These are phyloP conservation scores for Lactarius sanguifluus DNA, from an alignment of 768 basidiomycete genomes.

Conservation along the genomic window DNA sequence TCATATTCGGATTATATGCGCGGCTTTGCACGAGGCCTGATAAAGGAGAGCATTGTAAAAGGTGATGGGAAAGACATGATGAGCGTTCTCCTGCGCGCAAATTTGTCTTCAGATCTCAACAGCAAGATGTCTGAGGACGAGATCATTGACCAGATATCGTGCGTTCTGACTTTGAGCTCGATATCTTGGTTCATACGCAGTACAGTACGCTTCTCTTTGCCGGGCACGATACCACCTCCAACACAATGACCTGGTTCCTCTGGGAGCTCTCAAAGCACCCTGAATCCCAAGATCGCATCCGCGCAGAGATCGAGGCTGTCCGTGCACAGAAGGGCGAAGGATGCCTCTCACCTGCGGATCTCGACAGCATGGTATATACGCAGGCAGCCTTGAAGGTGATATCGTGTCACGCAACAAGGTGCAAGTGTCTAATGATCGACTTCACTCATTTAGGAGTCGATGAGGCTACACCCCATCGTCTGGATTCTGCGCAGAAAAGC, in stretches of 20 bases:
- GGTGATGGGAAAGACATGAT: slow-evolving; percentile 27
- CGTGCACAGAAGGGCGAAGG: slow-evolving; percentile 14
- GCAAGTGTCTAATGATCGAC: neutral
- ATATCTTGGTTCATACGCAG: neutral
- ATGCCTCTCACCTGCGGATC: slow-evolving; percentile 9
- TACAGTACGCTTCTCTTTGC: slow-evolving; percentile 23
- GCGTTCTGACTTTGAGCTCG: neutral
- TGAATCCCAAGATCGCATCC: slow-evolving; percentile 25
- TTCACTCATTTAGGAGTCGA: slow-evolving; percentile 20
- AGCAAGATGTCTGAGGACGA: slow-evolving; percentile 17
- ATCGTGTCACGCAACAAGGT: neutral
- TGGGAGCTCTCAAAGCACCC: slow-evolving; percentile 28
- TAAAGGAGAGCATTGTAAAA: slow-evolving; percentile 12
- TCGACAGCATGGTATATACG: slow-evolving; percentile 25
- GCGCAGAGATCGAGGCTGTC: slow-evolving; percentile 21
- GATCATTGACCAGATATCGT: slow-evolving; percentile 24
- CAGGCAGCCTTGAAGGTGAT: slow-evolving; percentile 26
- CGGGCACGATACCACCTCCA: slow-evolving; percentile 28
- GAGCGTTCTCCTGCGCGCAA: slow-evolving; percentile 28
- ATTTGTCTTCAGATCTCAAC: slow-evolving; percentile 12
- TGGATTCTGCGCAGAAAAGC: slow-evolving; percentile 18
- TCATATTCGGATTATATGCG: slow-evolving; percentile 18
- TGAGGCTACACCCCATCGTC: slow-evolving; percentile 27
- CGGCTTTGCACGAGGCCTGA: slow-evolving; percentile 13
- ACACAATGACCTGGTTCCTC: slow-evolving; percentile 24